Base-by-base conservation (phyloP, 1,284 basidiomycete species). In the Apiotrichum laibachii region DNA sequence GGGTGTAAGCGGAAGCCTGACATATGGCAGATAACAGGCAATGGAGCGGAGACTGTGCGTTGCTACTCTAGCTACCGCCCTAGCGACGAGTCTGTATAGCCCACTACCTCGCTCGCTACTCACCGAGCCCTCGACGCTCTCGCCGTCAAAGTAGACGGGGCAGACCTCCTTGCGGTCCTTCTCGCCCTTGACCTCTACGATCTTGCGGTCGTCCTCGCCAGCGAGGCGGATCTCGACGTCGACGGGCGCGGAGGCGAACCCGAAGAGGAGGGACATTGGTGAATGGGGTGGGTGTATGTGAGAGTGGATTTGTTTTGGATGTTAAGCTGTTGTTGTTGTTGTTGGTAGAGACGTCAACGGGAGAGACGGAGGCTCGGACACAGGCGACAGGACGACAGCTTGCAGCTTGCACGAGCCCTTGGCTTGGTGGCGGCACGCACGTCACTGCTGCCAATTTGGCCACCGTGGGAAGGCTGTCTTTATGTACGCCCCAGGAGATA, bases 131-230 rank as follows among this genome's bases (percentile, higher is more conserved):
- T 82, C 77, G 21, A 99, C 83, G 49, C 86, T 87, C 75, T 99
- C 96, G 15, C 93, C 94, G 73, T 99, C 95, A 72, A 92, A 94
- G 77, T 92, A 99, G 11, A 99, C 87, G 1, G 94, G 93, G 80
- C 89, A 92, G 60, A 88, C 86, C 49, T 89, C 83, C 61, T 83
- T 82, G 74, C 87, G 86, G 59, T 92, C 89, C 77, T 91, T 90
- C 63, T 92, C 90, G 2, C 68, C 70, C 65, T 83, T 83, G 56
- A 81, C 74, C 55, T 85, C 84, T 33, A 85, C 83, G 49, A 82
- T 88, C 76, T 93, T 93, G 60, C 94, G 82, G 46, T 85, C 81
- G 56, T 96, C 90, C 73, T 97, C 93, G 34, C 86, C 88, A 55
- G 89, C 86, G 26, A 98, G 83, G 67, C 88, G 88, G 72, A 99